phyloP scores from a whole-genome alignment of 176 grass and related monocot genomes.

The Oryza coarctata region DNA sequence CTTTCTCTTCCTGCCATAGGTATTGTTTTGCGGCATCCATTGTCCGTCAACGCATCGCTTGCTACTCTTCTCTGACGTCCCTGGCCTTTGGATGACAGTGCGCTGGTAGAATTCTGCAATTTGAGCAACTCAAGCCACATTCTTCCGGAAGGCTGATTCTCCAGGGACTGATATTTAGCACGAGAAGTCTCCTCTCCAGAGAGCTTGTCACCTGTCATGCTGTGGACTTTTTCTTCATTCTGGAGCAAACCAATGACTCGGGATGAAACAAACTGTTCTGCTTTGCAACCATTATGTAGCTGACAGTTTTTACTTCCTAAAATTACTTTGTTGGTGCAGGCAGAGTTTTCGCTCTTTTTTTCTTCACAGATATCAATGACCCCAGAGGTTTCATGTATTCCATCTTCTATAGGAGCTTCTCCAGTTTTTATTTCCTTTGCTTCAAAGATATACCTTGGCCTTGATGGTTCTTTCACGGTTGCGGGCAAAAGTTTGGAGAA shows the following conservation, averaged over 20 bases:
- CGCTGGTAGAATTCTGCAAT: background rate
- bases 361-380: background rate
- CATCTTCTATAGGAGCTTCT: constrained; percentile 30
- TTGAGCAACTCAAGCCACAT: constrained; percentile 53
- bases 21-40: constrained; percentile 14
- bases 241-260: background rate
- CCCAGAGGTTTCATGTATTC: background rate
- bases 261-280: background rate
- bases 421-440: constrained; percentile 2
- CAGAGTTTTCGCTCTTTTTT: background rate
- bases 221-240: background rate
- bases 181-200: background rate
- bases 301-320: background rate
- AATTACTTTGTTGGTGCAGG: background rate
- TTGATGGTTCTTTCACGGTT: constrained; percentile 6
- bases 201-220: background rate
- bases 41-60: background rate
- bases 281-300: background rate
- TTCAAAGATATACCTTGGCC: constrained; percentile 15
- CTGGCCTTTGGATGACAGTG: background rate
- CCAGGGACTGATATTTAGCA: constrained; percentile 14
- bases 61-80: constrained; percentile 8
- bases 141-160: constrained; percentile 29
- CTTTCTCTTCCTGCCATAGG: constrained; percentile 34
- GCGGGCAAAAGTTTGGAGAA: background rate